Evolutionary conservation across 2,329 filamentous ascomycete species (phyloP).

Genomic region (Ceratocystis harringtonii): DNA sequence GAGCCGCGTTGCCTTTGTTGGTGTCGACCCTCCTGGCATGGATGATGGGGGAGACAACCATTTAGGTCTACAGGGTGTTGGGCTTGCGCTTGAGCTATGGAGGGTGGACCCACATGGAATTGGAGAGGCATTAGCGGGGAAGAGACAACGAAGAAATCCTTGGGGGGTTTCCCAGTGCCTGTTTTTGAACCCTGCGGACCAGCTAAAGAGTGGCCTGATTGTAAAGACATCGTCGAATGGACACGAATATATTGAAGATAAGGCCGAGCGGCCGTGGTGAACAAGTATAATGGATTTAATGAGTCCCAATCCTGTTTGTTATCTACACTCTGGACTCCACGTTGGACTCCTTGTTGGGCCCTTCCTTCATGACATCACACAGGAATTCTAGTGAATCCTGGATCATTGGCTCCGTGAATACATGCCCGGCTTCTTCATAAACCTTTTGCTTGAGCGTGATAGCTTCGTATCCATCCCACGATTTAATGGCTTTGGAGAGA

Average conservation of each 20-base stretch:
- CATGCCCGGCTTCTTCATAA: conserved; percentile 54
- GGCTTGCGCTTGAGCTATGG: conserved; percentile 35
- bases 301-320: too few relatives aligned
- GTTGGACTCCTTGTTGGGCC: conserved; percentile 19
- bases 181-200: conserved; percentile 27
- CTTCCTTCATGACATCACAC: conserved; percentile 29
- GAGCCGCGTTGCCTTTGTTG: conserved; percentile 36
- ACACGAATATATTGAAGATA: conserved; percentile 29
- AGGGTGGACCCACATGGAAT: conserved; percentile 37
- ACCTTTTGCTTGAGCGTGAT: conserved; percentile 49
- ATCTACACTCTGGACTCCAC: conserved; percentile 7
- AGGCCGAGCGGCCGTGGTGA: conserved; percentile 29
- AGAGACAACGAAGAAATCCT: conserved; percentile 35
- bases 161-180: conserved; percentile 33
- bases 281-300: not conserved
- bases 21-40: conserved; percentile 46
- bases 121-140: conserved; percentile 30
- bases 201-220: conserved; percentile 26
- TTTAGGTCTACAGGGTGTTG: conserved; percentile 30
- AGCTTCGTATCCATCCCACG: conserved; percentile 39
- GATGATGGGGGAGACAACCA: conserved; percentile 20
- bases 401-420: conserved; percentile 54
- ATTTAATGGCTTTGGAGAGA: conserved; percentile 41
- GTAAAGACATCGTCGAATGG: conserved; percentile 24
- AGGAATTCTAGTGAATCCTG: conserved; percentile 51